A percentile compares a stretch with the other conserved stretches of the same genome.
Evolutionary conservation across 176 grass and related monocot species (phyloP).

Genomic region (Lolium perenne): DNA sequence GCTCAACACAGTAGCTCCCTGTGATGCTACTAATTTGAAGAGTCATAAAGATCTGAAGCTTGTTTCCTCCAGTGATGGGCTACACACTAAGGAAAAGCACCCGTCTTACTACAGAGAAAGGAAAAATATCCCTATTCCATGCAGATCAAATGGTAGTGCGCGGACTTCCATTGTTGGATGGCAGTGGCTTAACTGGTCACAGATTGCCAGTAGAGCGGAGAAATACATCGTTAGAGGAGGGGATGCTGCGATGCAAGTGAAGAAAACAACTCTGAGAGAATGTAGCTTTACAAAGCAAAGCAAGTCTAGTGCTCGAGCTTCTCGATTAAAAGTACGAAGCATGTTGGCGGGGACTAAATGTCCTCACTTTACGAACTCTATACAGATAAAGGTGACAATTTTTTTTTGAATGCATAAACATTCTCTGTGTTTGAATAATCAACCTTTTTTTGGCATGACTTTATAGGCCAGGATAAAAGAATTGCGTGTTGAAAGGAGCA

Average conservation of each 20-base stretch:
- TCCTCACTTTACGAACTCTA: slow-evolving; percentile 51
- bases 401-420: not conserved
- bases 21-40: not conserved
- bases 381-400: slow-evolving; percentile 52
- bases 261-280: slow-evolving; percentile 43
- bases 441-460: slow-evolving; percentile 10
- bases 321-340: slow-evolving; percentile 52
- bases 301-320: slow-evolving; percentile 44
- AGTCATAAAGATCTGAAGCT: not conserved
- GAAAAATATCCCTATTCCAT: slow-evolving; percentile 10
- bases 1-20: not conserved
- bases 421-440: not conserved
- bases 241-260: slow-evolving; percentile 16
- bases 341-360: slow-evolving; percentile 49
- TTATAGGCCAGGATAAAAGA: slow-evolving; percentile 65
- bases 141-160: slow-evolving; percentile 53
- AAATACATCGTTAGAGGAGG: slow-evolving; percentile 47
- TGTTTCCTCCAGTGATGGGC: not conserved
- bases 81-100: not conserved
- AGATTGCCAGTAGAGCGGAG: slow-evolving; percentile 45
- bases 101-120: not conserved
- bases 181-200: slow-evolving; percentile 65
- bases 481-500: slow-evolving; percentile 66
- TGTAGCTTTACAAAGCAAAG: not conserved
- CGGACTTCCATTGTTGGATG: slow-evolving; percentile 63